A percentile compares a stretch with the other conserved stretches of the same genome.
These are phyloP conservation scores for Xylariales sp. DNA, from an alignment of 2,329 filamentous ascomycete species.

Conservation along the genomic window DNA sequence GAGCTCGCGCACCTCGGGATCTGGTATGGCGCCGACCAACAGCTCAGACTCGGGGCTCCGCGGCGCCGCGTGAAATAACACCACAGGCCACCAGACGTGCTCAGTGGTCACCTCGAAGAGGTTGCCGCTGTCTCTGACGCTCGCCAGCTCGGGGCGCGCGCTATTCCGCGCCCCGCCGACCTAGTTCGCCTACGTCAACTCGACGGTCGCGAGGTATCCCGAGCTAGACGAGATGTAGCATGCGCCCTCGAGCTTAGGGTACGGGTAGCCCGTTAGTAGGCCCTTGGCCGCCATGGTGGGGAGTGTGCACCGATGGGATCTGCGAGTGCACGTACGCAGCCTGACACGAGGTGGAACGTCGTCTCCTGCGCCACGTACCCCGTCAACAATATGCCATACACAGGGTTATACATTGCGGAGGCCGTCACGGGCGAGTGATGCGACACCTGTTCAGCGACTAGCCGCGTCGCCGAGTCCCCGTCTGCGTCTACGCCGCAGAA, in stretches of 20 bases:
- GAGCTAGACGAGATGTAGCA: conserved; percentile 47
- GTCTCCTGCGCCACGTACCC: conserved; percentile 47
- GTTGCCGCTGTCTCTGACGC: conserved; percentile 29
- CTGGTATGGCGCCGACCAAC: conserved; percentile 39
- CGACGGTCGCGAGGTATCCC: conserved; percentile 44
- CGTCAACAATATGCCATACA: conserved; percentile 42
- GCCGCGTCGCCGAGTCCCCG: no score
- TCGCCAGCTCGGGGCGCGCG: conserved; percentile 45
- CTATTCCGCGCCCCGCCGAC: conserved; percentile 39
- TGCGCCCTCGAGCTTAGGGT: conserved; percentile 44
- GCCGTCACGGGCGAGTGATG: conserved; percentile 49
- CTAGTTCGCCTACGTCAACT: conserved; percentile 40
- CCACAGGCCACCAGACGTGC: conserved; percentile 41
- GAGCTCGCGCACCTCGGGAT: conserved; percentile 28
- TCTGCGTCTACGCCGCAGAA: no score
- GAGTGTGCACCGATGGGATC: conserved; percentile 47
- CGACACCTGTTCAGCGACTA: conserved; percentile 53
- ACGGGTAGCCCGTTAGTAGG: conserved; percentile 40
- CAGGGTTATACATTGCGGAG: conserved; percentile 43
- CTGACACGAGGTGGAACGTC: conserved; percentile 39
- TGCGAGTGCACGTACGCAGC: conserved; percentile 42
- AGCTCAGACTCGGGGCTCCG: conserved; percentile 38
- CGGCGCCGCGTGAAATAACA: conserved; percentile 40
- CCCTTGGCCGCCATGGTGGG: conserved; percentile 45
- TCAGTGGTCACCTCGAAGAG: conserved; percentile 47